Base-by-base conservation (phyloP, 768 basidiomycete species). In the Wakefieldia striispora region DNA sequence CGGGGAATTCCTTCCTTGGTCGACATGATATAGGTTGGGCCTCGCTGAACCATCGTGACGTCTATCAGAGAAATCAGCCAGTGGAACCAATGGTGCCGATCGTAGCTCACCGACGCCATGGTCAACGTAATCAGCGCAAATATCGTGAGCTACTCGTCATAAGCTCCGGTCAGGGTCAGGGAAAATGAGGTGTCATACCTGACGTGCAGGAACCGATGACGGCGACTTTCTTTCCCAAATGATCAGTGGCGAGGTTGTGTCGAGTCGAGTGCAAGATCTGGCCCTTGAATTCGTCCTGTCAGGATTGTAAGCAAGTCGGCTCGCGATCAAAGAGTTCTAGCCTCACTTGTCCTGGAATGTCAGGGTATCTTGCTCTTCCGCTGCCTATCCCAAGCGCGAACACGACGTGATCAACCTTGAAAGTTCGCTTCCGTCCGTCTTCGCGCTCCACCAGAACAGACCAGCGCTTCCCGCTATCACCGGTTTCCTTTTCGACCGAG, bases 141-240 rank as follows among this genome's bases (percentile, higher is more conserved):
- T 75, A 42, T 81, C 80, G 54, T 80, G 78, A 0, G 70, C 76
- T 71, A 38, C 16, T 27, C 21, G 38, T n/a, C 12, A n/a, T 57
- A 19, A 61, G 54, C 21, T 13, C 9, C 2, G 3, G 17, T 1
- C 14, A 24, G 27, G 17, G 29, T n/a, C 6, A 40, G 9, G 7
- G 16, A 1, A 29, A 12, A 21, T 3, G 47, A 71, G 68, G 69
- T 12, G 70, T 40, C 52, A 20, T 50, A 75, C 78, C 75, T 2
- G 80, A 84, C 11, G 83, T 85, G 45, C 81, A 81, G 13, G 85
- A 75, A 2, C 87, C 87, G 4, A 89, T 68, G 2, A 90, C 80
- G 4, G 83, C 72, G 0, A 87, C 84, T 59, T 83, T 89, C 69
- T 88, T 88, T 13, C 84, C 87, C 1, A 61, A 39, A 55, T 82